Base-by-base conservation (phyloP, 345 rosid genomes). In the Dimocarpus longan region DNA sequence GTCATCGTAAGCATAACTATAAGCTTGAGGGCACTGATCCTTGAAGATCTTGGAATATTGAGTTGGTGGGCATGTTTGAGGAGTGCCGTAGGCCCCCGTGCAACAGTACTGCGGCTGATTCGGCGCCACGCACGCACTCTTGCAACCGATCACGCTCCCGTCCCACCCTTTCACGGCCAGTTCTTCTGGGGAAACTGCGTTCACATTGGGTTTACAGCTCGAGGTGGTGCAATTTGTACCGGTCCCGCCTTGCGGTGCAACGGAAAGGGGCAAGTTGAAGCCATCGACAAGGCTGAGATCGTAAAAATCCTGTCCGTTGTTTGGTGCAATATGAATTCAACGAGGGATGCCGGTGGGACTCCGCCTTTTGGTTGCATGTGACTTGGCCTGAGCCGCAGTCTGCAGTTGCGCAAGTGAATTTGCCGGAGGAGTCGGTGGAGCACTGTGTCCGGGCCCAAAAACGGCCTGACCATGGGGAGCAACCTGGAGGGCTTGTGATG, bases 1-100 rank as follows among this genome's bases (percentile, higher is more conserved):
- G 64, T 91, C 92, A 37, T 89, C 93, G n/a, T 26, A 86, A n/a
- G 92, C 80, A 69, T 90, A 90, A 73, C 90, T 91, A 74, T 89
- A 89, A 68, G 93, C 95, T 44, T 82, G 86, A 19, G 95, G 94
- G 37, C 97, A 90, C 76, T 68, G 81, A 0, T 5, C 15, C 82
- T 91, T 88, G 76, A 93, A 91, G 0, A 75, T 68, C 80, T 28
- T 15, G 0, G 97, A 84, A 64, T 89, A 88, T 0, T 22, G 3
- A 1, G 89, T 84, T 0, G 94, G 91, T 1, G 1, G 65, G 70
- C 97, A 91, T 12, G n/a, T 87, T 0, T 71, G 52, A 2, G 91
- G 82, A 16, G 86, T 3, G 16, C 43, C 43, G 18, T 13, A 84
- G 1, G 8, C 42, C 2, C 84, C 88, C 8, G 86, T 80, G 79